Evolutionary conservation across 805 yeast genomes (phyloP), one percentile per base, ranked within the genome.

Genomic region (Clavispora carvajalis): DNA sequence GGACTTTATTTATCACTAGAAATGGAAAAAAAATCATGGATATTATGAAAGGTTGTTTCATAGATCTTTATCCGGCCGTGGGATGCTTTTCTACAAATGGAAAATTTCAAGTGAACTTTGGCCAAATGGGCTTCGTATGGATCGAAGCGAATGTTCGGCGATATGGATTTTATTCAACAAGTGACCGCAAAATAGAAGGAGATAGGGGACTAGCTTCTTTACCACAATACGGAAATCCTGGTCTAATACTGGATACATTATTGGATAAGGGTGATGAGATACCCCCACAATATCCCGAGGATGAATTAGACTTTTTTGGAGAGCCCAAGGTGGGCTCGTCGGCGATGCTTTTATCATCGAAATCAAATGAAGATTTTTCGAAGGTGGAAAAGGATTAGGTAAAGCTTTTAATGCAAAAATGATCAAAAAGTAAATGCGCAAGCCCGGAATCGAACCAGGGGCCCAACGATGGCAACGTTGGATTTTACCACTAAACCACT

Each of bases 191-290:
- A 38, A 52, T 67, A 11, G 53, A 51, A 22, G 73, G 73, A 7
- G 69, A 65, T 22, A 47, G 68, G 24, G 73, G 71, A 1, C 49
- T 64, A 39, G 65, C 69, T 3, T 44, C 70, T 2, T 55, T 68
- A 28, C 74, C 74, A 2, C 60, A 64, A 37, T 69, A 69, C 38
- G 54, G 69, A n/a, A 36, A 48, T n/a, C 33, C 51, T 4, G 28
- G 26, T 10, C 41, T 39, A 7, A 43, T 38, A n/a, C 44, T 40
- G 21, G 88, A 83, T 50, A 67, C 74, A 18, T 63, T 84, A 3
- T 62, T 84, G 40, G 90, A 80, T 49, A 79, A 76, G 54, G 90
- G 90, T 3, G 90, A 82, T 46, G 81, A 74, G 33, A 58, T 83
- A 31, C 90, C 90, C 13, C 91, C 91, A 3, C 63, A 69, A 13